Conservation (phyloP, 176 grass and related monocot genomes). For the Musa itinerans region DNA sequence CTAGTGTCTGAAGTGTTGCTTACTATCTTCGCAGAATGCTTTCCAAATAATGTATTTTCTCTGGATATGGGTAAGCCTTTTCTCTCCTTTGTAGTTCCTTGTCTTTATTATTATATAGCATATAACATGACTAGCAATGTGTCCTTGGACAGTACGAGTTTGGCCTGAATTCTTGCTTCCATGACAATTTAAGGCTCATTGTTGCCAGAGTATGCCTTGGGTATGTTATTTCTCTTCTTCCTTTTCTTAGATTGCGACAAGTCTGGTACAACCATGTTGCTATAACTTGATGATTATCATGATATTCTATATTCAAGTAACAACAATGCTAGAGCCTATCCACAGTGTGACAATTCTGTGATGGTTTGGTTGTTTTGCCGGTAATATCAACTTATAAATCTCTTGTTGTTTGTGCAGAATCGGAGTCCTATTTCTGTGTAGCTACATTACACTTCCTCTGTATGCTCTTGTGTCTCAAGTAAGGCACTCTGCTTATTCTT, state of each 20-base stretch:
- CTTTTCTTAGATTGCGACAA: no score
- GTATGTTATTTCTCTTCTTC: slow-evolving; percentile 24
- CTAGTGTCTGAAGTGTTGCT: slow-evolving; percentile 1
- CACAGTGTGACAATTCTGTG: no score
- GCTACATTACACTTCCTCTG: slow-evolving; percentile 85
- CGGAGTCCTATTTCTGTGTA: slow-evolving; percentile 58
- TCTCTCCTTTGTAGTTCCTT: background rate
- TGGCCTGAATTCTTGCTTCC: slow-evolving; percentile 61
- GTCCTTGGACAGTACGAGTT: slow-evolving; percentile 58
- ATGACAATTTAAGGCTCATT: slow-evolving; percentile 32
- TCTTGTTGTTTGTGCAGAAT: slow-evolving; percentile 30
- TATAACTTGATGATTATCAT: background rate
- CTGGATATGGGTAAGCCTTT: slow-evolving; percentile 70
- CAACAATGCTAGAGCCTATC: background rate
- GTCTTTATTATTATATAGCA: slow-evolving; percentile 11
- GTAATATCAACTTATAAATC: background rate
- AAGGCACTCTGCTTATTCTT: background rate
- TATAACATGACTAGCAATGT: background rate
- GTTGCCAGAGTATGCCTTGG: slow-evolving; percentile 69
- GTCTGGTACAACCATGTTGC: background rate
- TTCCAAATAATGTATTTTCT: slow-evolving; percentile 82
- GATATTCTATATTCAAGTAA: background rate
- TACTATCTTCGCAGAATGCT: slow-evolving; percentile 55
- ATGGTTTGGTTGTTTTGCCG: background rate
- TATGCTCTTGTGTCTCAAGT: slow-evolving; percentile 94